Conservation (phyloP, 768 basidiomycete species). For the Amanita pallidorosea region DNA sequence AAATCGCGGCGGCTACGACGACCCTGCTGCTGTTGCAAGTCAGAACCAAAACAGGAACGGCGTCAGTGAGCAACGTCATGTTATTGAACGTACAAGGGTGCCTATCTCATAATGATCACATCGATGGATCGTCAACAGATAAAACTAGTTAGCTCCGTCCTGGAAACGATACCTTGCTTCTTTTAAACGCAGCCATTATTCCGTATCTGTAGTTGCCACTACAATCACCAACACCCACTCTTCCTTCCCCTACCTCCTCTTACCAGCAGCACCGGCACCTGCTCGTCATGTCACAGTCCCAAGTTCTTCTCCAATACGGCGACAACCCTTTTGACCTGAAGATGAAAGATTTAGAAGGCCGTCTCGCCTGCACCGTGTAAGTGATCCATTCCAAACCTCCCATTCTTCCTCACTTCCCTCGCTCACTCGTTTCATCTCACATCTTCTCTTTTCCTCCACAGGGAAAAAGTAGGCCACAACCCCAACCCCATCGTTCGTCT, state of each 20-base stretch:
- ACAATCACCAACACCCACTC: slow-evolving; percentile 4
- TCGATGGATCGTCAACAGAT: neutral
- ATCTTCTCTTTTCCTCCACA: slow-evolving; percentile 22
- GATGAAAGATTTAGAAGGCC: slow-evolving; percentile 55
- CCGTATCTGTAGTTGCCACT: neutral
- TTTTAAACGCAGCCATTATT: neutral
- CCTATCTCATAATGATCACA: neutral
- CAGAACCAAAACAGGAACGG: no score
- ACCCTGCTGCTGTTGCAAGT: neutral
- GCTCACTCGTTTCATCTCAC: slow-evolving; percentile 3
- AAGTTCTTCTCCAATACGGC: slow-evolving; percentile 55
- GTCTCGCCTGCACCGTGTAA: slow-evolving; percentile 60
- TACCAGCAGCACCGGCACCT: slow-evolving; percentile 4
- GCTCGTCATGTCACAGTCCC: slow-evolving; percentile 5
- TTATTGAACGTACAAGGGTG: neutral
- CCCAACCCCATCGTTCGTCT: slow-evolving; percentile 58
- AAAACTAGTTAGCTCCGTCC: neutral
- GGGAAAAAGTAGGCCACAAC: slow-evolving; percentile 31
- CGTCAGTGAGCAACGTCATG: neutral
- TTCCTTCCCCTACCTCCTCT: slow-evolving; percentile 12
- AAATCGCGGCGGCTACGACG: neutral
- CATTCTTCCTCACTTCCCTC: no score
- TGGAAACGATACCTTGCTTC: neutral
- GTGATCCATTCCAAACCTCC: slow-evolving; percentile 14
- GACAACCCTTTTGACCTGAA: slow-evolving; percentile 47